phyloP scores from a whole-genome alignment of 2,329 filamentous ascomycete genomes.

The Rasamsonia emersonii region DNA sequence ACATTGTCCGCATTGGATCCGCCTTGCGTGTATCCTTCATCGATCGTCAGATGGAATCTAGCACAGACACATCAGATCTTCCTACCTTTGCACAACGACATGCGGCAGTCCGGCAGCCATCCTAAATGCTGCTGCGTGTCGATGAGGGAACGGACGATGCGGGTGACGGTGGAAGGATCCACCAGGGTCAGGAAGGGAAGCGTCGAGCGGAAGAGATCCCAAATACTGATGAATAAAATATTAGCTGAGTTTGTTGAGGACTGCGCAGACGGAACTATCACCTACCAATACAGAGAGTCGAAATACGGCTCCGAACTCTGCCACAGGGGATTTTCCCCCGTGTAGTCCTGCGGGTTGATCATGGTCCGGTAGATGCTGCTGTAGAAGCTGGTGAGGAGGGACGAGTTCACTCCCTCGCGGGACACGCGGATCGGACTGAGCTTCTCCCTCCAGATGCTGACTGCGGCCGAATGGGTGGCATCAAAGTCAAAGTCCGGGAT shows the following conservation, averaged over 20 bases:
- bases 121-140: slow-evolving; percentile 23
- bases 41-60: too few relatives aligned
- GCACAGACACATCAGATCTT: slow-evolving; percentile 59
- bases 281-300: slow-evolving; percentile 53
- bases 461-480: slow-evolving; percentile 41
- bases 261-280: slow-evolving; percentile 20
- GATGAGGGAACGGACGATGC: slow-evolving; percentile 20
- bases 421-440: slow-evolving; percentile 29
- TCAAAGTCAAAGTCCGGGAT: slow-evolving; percentile 59
- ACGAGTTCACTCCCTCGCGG: slow-evolving; percentile 19
- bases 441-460: slow-evolving; percentile 53
- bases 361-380: slow-evolving; percentile 60
- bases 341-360: slow-evolving; percentile 62
- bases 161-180: slow-evolving; percentile 17
- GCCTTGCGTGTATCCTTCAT: slow-evolving; percentile 58
- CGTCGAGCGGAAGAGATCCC: slow-evolving; percentile 54
- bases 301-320: slow-evolving; percentile 56
- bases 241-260: slow-evolving; percentile 22
- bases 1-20: slow-evolving; percentile 64
- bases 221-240: slow-evolving; percentile 34
- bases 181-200: slow-evolving; percentile 20
- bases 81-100: slow-evolving; percentile 21
- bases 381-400: slow-evolving; percentile 48
- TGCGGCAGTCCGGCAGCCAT: slow-evolving; percentile 24
- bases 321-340: slow-evolving; percentile 61